phyloP scores from a whole-genome alignment of 1,284 basidiomycete genomes.

The Golubevia sp. region DNA sequence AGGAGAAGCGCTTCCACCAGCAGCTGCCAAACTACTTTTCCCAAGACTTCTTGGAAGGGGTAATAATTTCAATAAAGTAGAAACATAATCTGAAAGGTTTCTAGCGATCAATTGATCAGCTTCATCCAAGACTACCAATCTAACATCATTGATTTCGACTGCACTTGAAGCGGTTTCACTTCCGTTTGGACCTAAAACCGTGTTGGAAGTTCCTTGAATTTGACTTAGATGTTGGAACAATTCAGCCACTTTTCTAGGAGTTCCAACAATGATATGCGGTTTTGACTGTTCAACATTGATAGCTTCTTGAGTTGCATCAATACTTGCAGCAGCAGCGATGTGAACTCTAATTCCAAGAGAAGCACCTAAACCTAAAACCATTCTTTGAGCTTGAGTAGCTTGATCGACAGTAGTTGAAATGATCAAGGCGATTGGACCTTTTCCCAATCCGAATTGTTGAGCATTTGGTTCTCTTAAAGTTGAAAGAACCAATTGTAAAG shows the following conservation, averaged over 20 bases:
- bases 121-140: slow-evolving; percentile 45
- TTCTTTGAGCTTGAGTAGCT: slow-evolving; percentile 94
- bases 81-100: slow-evolving; percentile 47
- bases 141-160: slow-evolving; percentile 20
- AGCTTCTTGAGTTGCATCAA: slow-evolving; percentile 36
- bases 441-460: not conserved
- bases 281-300: slow-evolving; percentile 28
- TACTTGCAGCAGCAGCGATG: slow-evolving; percentile 33
- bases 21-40: too few relatives aligned
- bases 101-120: slow-evolving; percentile 53
- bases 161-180: not conserved
- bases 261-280: slow-evolving; percentile 50
- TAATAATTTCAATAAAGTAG: slow-evolving; percentile 38
- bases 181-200: slow-evolving; percentile 10
- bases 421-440: slow-evolving; percentile 64
- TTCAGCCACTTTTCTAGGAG: slow-evolving; percentile 48
- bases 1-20: not conserved
- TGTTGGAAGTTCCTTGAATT: slow-evolving; percentile 40
- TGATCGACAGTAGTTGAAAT: slow-evolving; percentile 97
- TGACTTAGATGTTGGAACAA: slow-evolving; percentile 72
- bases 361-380: slow-evolving; percentile 90
- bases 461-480: slow-evolving; percentile 29
- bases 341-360: slow-evolving; percentile 63
- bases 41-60: slow-evolving; percentile 24
- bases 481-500: slow-evolving; percentile 41